Conservation (phyloP, 2,329 filamentous ascomycete genomes). For the Magnaporthiopsis rhizophila region DNA sequence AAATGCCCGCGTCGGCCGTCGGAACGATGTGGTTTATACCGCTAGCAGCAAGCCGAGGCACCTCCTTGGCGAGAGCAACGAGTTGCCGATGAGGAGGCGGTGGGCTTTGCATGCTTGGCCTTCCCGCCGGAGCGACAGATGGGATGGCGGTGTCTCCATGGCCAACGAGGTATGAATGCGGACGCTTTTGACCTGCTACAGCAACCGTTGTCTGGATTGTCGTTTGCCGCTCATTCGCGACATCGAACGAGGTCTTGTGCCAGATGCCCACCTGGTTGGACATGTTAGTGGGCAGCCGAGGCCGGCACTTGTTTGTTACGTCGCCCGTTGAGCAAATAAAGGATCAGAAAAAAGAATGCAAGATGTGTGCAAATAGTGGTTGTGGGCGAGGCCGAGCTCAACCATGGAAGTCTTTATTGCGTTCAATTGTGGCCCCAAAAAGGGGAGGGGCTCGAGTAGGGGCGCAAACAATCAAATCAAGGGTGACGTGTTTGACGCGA, state of each 20-base stretch:
- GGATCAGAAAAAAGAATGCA: slow-evolving; percentile 1
- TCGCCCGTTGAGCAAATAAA: background rate
- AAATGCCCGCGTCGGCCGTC: slow-evolving; percentile 19
- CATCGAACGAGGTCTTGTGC: slow-evolving; percentile 19
- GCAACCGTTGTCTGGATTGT: slow-evolving; percentile 11
- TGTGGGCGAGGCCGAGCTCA: background rate
- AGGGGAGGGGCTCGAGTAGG: background rate
- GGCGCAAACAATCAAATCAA: background rate
- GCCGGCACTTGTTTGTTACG: background rate
- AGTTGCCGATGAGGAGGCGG: background rate
- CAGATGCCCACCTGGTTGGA: slow-evolving; percentile 12
- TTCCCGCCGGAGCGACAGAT: background rate
- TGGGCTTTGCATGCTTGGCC: background rate
- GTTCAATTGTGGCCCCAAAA: background rate
- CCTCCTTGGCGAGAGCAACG: slow-evolving; percentile 6
- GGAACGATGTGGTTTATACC: slow-evolving; percentile 32
- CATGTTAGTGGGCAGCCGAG: slow-evolving; percentile 1
- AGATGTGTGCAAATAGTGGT: background rate
- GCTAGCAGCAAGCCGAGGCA: slow-evolving; percentile 31
- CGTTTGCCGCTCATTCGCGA: slow-evolving; percentile 12
- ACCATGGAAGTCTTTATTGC: background rate
- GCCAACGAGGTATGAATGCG: slow-evolving; percentile 5
- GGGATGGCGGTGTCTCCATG: slow-evolving; percentile 3
- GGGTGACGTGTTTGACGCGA: background rate
- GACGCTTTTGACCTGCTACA: slow-evolving; percentile 19